Conservation (phyloP, 371 early-diverging fungal genomes). For the Syncephalastrum sp. region DNA sequence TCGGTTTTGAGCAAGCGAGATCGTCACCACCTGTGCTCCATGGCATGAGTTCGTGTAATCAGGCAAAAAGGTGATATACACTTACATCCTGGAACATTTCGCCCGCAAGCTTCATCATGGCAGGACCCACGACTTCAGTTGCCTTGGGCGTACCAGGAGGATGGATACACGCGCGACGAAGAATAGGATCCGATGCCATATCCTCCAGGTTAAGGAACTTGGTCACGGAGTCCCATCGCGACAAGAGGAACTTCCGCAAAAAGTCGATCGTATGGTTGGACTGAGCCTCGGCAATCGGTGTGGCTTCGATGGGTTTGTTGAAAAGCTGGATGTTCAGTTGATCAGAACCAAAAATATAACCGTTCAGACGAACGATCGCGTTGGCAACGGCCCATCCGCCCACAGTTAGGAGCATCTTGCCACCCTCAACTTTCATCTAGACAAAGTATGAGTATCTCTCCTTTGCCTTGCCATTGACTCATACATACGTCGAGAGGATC, state of each 20-base stretch:
- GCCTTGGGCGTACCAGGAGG: constrained; percentile 43
- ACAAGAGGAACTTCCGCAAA: constrained; percentile 41
- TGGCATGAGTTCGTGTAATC: neutral
- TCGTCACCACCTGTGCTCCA: constrained; percentile 32
- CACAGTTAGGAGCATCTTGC: constrained; percentile 36
- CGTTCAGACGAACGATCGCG: constrained; percentile 41
- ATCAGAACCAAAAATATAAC: constrained; percentile 37
- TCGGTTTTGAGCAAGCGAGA: constrained; percentile 53
- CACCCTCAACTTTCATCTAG: constrained; percentile 19
- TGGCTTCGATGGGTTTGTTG: constrained; percentile 14
- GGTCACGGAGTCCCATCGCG: constrained; percentile 45
- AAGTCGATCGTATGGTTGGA: constrained; percentile 34
- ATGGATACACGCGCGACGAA: constrained; percentile 40
- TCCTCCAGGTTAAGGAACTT: constrained; percentile 51
- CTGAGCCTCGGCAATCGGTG: constrained; percentile 10
- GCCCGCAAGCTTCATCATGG: constrained; percentile 62
- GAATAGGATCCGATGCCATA: constrained; percentile 52
- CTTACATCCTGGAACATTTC: constrained; percentile 52
- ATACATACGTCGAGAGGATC: constrained; percentile 31
- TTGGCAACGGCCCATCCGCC: constrained; percentile 33
- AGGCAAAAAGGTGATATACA: neutral
- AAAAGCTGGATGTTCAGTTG: constrained; percentile 27
- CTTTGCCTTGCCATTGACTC: neutral
- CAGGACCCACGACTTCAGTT: constrained; percentile 54
- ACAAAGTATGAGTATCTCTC: neutral